These are phyloP conservation scores for Sophora flavescens DNA, from an alignment of 306 rosid genomes.

Conservation along the genomic window DNA sequence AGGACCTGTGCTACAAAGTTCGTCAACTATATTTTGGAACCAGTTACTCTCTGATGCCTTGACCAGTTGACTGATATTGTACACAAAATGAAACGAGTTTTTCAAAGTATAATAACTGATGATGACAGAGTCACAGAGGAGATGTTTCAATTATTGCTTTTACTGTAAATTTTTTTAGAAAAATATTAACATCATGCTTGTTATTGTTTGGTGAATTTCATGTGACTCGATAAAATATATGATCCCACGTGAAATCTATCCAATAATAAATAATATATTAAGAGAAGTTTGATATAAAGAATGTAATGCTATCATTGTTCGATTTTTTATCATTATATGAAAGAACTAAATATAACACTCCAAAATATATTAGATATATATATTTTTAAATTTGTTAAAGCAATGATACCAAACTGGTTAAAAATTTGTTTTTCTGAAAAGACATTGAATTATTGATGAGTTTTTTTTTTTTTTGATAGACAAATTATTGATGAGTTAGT, in stretches of 20 bases:
- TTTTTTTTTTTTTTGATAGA: too few species aligned
- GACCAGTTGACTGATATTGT: conserved; percentile 36
- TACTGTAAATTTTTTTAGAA: conserved; percentile 10
- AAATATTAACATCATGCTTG: too few species aligned
- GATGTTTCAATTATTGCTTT: neutral
- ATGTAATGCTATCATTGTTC: too few species aligned
- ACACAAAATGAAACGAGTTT: conserved; percentile 36
- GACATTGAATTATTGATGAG: conserved; percentile 11
- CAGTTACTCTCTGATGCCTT: conserved; percentile 28
- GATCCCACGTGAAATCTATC: too few species aligned
- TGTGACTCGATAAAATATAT: too few species aligned
- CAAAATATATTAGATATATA: too few species aligned
- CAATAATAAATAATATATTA: too few species aligned
- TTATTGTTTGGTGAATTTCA: too few species aligned
- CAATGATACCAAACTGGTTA: too few species aligned
- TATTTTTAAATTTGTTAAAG: neutral
- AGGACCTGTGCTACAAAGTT: conserved; percentile 26
- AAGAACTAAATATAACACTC: too few species aligned
- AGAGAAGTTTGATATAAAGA: too few species aligned
- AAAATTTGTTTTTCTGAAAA: conserved; percentile 3
- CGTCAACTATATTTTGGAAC: conserved; percentile 36
- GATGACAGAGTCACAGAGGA: neutral
- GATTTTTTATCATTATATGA: too few species aligned
- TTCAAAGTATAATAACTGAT: neutral
- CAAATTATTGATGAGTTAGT: conserved; percentile 34